phyloP scores from a whole-genome alignment of 305 asterid genomes.

The Rubia balearica region DNA sequence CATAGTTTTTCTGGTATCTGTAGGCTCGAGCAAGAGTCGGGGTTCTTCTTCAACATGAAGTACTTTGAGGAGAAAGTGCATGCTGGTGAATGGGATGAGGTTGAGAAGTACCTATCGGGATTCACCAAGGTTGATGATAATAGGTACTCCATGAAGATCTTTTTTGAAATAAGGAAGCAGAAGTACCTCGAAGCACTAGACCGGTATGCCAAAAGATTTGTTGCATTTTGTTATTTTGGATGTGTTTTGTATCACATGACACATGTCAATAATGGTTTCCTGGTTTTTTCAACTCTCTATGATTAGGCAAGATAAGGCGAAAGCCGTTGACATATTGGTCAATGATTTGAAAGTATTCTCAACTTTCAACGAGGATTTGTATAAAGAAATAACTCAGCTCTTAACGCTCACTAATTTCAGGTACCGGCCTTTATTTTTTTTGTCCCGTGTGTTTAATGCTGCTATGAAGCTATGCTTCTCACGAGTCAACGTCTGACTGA shows the following conservation, averaged over 20 bases:
- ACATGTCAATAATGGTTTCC: not conserved
- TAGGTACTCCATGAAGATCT: slow-evolving; percentile 37
- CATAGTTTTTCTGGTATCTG: not conserved
- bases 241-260: not conserved
- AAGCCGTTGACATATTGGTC: slow-evolving; percentile 76
- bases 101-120: slow-evolving; percentile 40
- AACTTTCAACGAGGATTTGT: slow-evolving; percentile 73
- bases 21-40: slow-evolving; percentile 35
- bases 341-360: slow-evolving; percentile 78
- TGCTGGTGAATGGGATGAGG: slow-evolving; percentile 48
- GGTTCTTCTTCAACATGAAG: slow-evolving; percentile 39
- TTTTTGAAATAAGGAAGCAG: slow-evolving; percentile 37
- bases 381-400: slow-evolving; percentile 77
- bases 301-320: slow-evolving; percentile 66
- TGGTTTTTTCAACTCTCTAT: slow-evolving; percentile 5
- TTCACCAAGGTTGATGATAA: slow-evolving; percentile 38
- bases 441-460: not conserved
- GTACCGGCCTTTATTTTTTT: slow-evolving; percentile 25
- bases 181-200: slow-evolving; percentile 39
- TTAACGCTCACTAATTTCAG: slow-evolving; percentile 74
- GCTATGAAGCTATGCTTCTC: not conserved
- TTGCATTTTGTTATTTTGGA: not conserved
- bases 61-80: slow-evolving; percentile 44
- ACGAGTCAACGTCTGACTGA: not conserved
- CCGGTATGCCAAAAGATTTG: slow-evolving; percentile 13